phyloP scores from a whole-genome alignment of 2,329 filamentous ascomycete genomes.

The Beauveria asiatica region DNA sequence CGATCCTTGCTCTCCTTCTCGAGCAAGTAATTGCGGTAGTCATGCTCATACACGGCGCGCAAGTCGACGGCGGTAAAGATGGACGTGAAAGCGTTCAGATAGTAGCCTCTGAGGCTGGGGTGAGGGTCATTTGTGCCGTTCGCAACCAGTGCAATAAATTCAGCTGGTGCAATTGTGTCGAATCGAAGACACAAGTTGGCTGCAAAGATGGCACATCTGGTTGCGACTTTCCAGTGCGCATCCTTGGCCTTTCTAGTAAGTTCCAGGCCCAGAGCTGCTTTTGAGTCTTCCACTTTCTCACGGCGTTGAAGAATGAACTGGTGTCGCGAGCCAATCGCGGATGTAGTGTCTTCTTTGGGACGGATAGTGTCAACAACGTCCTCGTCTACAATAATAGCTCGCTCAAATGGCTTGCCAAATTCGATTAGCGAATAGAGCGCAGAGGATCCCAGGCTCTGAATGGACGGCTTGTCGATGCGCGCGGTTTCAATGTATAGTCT shows the following conservation, averaged over 20 bases:
- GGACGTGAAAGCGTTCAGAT: constrained; percentile 65
- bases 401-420: constrained; percentile 80
- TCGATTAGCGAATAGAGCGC: constrained; percentile 83
- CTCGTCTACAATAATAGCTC: constrained; percentile 74
- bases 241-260: constrained; percentile 67
- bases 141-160: constrained; percentile 76
- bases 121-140: constrained; percentile 83
- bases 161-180: constrained; percentile 70
- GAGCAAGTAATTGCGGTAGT: constrained; percentile 77
- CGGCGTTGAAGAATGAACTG: constrained; percentile 68
- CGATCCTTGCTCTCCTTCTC: constrained; percentile 65
- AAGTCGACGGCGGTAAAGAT: constrained; percentile 83
- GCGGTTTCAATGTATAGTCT: constrained; percentile 83
- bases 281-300: constrained; percentile 71
- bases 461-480: constrained; percentile 85
- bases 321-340: constrained; percentile 51
- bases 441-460: constrained; percentile 77
- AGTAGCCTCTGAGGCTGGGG: constrained; percentile 73
- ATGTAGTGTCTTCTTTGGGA: constrained; percentile 55
- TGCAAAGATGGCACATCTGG: constrained; percentile 80
- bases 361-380: constrained; percentile 62
- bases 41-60: constrained; percentile 75
- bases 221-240: constrained; percentile 95
- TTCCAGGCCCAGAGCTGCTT: constrained; percentile 70
- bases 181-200: constrained; percentile 89